A percentile compares a stretch with the other conserved stretches of the same genome.
Evolutionary conservation across 2,329 filamentous ascomycete genomes (phyloP).

Genomic region (Fusarium nurragi): DNA sequence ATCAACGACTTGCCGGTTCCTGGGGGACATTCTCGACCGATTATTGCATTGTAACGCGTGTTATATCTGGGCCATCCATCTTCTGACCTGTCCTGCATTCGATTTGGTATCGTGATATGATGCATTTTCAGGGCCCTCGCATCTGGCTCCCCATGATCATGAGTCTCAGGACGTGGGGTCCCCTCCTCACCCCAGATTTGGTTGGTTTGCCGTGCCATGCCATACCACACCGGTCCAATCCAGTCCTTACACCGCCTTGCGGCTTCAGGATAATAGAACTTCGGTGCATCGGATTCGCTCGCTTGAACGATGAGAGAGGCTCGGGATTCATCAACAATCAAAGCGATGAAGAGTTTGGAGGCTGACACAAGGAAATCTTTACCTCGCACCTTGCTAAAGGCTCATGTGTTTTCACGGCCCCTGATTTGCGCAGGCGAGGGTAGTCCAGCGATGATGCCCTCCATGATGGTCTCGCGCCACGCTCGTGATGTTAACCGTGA

Average conservation of each 20-base stretch:
- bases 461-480: constrained; percentile 37
- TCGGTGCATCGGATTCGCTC: constrained; percentile 38
- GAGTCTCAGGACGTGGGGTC: constrained; percentile 34
- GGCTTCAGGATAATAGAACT: constrained; percentile 28
- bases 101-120: constrained; percentile 14
- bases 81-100: constrained; percentile 26
- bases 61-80: constrained; percentile 29
- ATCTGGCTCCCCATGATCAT: constrained; percentile 3
- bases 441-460: constrained; percentile 50
- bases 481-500: constrained; percentile 13
- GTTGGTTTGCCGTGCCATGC: constrained; percentile 8
- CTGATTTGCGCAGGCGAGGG: constrained; percentile 46
- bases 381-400: constrained; percentile 52
- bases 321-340: too few species aligned
- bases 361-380: constrained; percentile 15
- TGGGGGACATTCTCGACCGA: constrained; percentile 32
- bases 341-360: not conserved
- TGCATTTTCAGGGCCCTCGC: not conserved
- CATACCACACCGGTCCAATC: not conserved
- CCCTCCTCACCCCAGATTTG: constrained; percentile 24
- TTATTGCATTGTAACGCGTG: constrained; percentile 36
- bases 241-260: constrained; percentile 42
- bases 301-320: constrained; percentile 24
- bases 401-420: constrained; percentile 53
- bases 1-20: constrained; percentile 18